phyloP scores from a whole-genome alignment of 192 early-diverging fungal genomes.

The Thoreauomyces humboldtii region DNA sequence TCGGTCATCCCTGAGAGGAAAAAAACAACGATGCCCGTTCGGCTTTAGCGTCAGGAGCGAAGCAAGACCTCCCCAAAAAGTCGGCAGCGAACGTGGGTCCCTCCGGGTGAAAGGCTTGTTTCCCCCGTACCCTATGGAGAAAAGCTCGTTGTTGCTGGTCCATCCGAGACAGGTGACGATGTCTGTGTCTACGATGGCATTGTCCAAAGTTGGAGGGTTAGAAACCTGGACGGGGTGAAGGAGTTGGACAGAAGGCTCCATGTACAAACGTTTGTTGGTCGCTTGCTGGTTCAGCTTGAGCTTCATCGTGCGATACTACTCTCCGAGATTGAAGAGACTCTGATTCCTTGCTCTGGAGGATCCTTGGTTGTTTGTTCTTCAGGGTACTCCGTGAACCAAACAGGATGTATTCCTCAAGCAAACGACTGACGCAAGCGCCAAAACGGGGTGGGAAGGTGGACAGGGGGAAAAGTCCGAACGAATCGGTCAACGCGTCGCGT shows the following conservation, averaged over 20 bases:
- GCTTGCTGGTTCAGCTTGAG: conserved; percentile 39
- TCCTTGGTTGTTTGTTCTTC: too few relatives aligned
- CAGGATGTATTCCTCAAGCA: too few relatives aligned
- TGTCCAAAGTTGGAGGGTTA: not conserved
- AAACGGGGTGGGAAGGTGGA: too few relatives aligned
- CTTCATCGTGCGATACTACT: conserved; percentile 40
- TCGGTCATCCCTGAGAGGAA: conserved; percentile 43
- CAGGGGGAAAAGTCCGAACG: too few relatives aligned
- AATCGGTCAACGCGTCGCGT: too few relatives aligned
- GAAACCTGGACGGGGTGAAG: not conserved
- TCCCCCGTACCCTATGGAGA: conserved; percentile 50
- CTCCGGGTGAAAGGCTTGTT: too few relatives aligned
- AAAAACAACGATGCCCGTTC: not conserved
- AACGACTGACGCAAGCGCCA: too few relatives aligned
- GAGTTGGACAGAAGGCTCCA: not conserved
- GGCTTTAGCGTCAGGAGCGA: not conserved
- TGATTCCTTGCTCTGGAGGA: too few relatives aligned
- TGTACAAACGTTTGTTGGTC: conserved; percentile 28
- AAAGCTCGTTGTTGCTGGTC: conserved; percentile 58
- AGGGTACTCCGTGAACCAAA: too few relatives aligned
- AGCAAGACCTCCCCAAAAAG: not conserved
- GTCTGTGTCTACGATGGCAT: conserved; percentile 40
- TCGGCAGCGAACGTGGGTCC: not conserved
- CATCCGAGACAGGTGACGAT: conserved; percentile 55
- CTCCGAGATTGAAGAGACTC: too few relatives aligned